phyloP scores from a whole-genome alignment of 176 grass and related monocot species.

The Eragrostis nindensis region DNA sequence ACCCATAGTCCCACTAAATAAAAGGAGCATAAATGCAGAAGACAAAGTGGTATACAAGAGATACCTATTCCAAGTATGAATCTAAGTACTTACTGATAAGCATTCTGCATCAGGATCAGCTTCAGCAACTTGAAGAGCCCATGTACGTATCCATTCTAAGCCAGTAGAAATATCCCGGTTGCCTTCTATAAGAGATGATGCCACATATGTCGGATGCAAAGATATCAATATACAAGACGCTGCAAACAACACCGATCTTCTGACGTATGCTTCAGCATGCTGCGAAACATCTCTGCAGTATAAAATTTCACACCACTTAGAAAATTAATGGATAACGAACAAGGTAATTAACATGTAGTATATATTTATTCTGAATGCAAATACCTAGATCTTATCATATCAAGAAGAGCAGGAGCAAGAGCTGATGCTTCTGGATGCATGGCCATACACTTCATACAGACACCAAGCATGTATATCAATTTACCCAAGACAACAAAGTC shows the following conservation, averaged over 20 bases:
- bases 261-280: slow-evolving; percentile 95
- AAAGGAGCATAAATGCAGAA: neutral
- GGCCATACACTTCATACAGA: slow-evolving; percentile 87
- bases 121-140: slow-evolving; percentile 79
- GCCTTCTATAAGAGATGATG: slow-evolving; percentile 85
- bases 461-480: slow-evolving; percentile 95
- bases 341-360: slow-evolving; percentile 10
- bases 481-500: slow-evolving; percentile 95
- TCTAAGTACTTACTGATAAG: slow-evolving; percentile 62
- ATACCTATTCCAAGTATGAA: slow-evolving; percentile 15
- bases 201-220: slow-evolving; percentile 83
- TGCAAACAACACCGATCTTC: slow-evolving; percentile 84
- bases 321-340: neutral
- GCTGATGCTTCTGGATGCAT: slow-evolving; percentile 95
- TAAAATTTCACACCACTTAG: slow-evolving; percentile 2
- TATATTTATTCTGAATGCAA: slow-evolving; percentile 27
- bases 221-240: slow-evolving; percentile 90
- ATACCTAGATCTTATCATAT: slow-evolving; percentile 92
- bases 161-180: slow-evolving; percentile 75
- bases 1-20: neutral
- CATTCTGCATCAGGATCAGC: slow-evolving; percentile 86
- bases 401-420: slow-evolving; percentile 85
- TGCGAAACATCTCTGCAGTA: slow-evolving; percentile 67
- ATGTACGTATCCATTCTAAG: slow-evolving; percentile 90
- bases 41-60: neutral